Evolutionary conservation across 768 basidiomycete species (phyloP).

Genomic region (Tulasnella sp.): DNA sequence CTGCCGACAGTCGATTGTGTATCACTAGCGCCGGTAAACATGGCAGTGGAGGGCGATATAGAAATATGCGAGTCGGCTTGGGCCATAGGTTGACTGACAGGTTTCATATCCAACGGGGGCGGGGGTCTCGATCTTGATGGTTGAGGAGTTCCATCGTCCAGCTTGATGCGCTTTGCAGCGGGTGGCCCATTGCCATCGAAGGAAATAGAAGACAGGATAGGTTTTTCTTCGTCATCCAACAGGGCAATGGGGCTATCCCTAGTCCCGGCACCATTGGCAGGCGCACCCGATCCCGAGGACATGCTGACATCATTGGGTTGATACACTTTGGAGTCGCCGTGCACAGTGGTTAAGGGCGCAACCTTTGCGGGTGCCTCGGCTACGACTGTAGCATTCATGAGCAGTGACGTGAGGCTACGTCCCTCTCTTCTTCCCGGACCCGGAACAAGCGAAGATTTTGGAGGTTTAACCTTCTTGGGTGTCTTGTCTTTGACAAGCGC

Average conservation of each 20-base stretch:
- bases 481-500: constrained; percentile 69
- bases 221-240: constrained; percentile 33
- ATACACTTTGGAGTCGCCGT: neutral
- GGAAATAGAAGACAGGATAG: too few species aligned
- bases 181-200: neutral
- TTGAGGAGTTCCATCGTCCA: constrained; percentile 3
- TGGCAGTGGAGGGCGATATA: neutral
- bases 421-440: neutral
- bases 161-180: constrained; percentile 14
- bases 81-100: constrained; percentile 43
- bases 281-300: neutral
- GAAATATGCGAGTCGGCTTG: neutral
- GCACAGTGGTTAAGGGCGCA: neutral
- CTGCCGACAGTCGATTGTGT: neutral
- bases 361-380: constrained; percentile 11
- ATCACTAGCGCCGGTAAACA: neutral
- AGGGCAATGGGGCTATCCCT: constrained; percentile 41
- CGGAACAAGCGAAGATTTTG: neutral
- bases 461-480: neutral
- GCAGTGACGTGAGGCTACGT: constrained; percentile 1
- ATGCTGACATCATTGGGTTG: neutral
- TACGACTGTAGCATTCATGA: constrained; percentile 2
- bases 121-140: neutral
- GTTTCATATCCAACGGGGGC: constrained; percentile 28
- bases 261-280: constrained; percentile 31